Percentiles rank a stretch among this genome's conserved stretches.
These are phyloP conservation scores for Fraxinus excelsior DNA, from an alignment of 257 asterid species.

Conservation along the genomic window DNA sequence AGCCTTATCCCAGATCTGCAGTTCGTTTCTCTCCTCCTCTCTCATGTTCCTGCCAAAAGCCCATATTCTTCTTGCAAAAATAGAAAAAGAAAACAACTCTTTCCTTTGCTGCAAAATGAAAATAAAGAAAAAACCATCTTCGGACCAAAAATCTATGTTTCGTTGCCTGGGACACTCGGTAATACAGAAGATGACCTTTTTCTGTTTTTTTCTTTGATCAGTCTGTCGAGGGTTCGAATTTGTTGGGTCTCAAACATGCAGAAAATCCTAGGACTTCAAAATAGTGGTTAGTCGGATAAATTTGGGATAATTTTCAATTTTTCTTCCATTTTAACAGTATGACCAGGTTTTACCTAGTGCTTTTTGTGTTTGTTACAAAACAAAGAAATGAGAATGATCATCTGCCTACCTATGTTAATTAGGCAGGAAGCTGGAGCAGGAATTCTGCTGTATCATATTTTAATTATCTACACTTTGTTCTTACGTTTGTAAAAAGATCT, in stretches of 20 bases:
- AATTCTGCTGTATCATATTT: conserved; percentile 8
- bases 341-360: neutral
- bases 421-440: neutral
- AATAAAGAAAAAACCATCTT: neutral
- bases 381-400: neutral
- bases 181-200: neutral
- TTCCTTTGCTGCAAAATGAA: neutral
- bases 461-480: conserved; percentile 19
- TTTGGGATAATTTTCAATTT: neutral
- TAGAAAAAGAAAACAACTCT: neutral
- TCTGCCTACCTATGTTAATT: neutral
- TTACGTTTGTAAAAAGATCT: conserved; percentile 17
- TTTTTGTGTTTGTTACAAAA: neutral
- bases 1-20: neutral
- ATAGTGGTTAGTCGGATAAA: neutral
- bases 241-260: neutral
- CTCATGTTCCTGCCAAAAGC: neutral
- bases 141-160: neutral
- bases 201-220: neutral
- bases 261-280: neutral
- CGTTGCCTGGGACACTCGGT: neutral
- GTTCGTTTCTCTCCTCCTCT: neutral
- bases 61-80: neutral
- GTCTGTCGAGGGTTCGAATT: neutral
- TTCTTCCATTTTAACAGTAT: neutral